Evolutionary conservation across 148 eudicot species (phyloP).

Genomic region (Diospyros lotus): DNA sequence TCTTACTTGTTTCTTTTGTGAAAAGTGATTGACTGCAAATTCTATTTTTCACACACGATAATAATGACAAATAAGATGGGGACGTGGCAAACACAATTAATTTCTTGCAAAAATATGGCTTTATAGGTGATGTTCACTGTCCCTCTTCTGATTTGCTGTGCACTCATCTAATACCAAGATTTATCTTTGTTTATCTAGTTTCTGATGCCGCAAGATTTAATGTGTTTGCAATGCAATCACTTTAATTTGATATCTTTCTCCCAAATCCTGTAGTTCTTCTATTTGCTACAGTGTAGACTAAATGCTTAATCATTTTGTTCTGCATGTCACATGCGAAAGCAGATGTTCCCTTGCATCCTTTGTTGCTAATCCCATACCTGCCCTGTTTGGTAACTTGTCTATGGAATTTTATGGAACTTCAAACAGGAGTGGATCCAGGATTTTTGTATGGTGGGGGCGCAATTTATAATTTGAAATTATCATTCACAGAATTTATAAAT

Average conservation of each 20-base stretch:
- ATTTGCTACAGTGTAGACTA: neutral
- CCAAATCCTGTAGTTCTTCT: neutral
- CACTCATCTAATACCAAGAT: too few species aligned
- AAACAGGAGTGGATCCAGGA: too few species aligned
- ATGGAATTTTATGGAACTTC: too few species aligned
- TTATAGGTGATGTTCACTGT: slow-evolving; percentile 44
- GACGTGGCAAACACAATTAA: slow-evolving; percentile 95
- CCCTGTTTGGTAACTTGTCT: too few species aligned
- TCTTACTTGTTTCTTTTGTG: neutral
- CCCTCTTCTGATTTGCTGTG: neutral
- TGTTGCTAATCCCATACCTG: too few species aligned
- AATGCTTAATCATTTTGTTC: too few species aligned
- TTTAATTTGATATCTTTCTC: neutral
- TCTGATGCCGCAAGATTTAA: neutral
- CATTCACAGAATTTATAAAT: too few species aligned
- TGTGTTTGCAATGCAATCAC: neutral
- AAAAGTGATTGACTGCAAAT: neutral
- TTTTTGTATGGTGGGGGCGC: too few species aligned
- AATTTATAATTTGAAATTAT: too few species aligned
- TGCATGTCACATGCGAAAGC: too few species aligned
- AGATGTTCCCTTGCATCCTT: too few species aligned
- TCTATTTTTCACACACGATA: slow-evolving; percentile 13
- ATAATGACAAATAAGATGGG: slow-evolving; percentile 84
- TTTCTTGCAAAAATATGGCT: slow-evolving; percentile 92
- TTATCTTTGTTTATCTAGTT: too few species aligned